Evolutionary conservation across 1,284 basidiomycete genomes (phyloP).

Genomic region (Afroboletus lepidellus): DNA sequence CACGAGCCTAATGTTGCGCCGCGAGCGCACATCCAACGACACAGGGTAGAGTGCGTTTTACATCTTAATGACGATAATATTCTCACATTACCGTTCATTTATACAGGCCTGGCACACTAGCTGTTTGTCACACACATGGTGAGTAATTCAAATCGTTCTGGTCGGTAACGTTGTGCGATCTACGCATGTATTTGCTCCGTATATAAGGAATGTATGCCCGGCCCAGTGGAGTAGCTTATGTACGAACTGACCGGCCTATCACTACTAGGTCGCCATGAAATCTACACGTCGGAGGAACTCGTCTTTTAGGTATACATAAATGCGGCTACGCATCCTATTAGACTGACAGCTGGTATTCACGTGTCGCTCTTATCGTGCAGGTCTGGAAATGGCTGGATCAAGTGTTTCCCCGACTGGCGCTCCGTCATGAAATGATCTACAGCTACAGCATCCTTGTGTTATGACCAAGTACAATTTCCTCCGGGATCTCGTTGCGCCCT

Average conservation of each 20-base stretch:
- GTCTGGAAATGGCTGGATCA: conserved; percentile 43
- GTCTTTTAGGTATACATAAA: conserved; percentile 40
- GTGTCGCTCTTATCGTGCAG: conserved; percentile 27
- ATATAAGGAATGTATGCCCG: conserved; percentile 5
- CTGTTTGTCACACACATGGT: conserved; percentile 42
- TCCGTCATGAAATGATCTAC: conserved; percentile 41
- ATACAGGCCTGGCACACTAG: conserved; percentile 44
- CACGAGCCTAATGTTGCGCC: conserved; percentile 31
- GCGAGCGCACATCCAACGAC: conserved; percentile 31
- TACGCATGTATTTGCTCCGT: conserved; percentile 10
- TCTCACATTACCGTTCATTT: conserved; percentile 12
- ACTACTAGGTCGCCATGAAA: conserved; percentile 43
- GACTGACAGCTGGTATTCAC: conserved; percentile 24
- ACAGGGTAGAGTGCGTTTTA: conserved; percentile 38
- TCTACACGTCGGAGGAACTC: conserved; percentile 48
- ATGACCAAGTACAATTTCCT: conserved; percentile 25
- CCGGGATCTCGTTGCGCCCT: conserved; percentile 22
- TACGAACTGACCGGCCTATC: conserved; percentile 16
- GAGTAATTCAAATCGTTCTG: conserved; percentile 44
- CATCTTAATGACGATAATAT: conserved; percentile 13
- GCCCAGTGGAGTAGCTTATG: conserved; percentile 12
- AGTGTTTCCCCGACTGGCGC: conserved; percentile 38
- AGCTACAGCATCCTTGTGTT: conserved; percentile 35
- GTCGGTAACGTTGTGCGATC: conserved; percentile 32
- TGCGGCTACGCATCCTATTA: conserved; percentile 22